Evolutionary conservation across 352 stramenopile species (phyloP).

Genomic region (Blastocystis sp.): DNA sequence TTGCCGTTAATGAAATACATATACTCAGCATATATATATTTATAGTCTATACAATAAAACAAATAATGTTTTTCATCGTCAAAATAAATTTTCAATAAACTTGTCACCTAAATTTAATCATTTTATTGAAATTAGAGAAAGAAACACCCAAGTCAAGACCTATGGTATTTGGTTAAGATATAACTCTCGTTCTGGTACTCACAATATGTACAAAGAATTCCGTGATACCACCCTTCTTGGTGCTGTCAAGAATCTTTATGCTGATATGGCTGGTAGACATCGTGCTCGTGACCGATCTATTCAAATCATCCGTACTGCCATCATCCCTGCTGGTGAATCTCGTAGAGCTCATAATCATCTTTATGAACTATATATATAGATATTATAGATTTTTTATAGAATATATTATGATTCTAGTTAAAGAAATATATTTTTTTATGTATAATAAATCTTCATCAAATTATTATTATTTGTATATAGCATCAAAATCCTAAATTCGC

Average conservation of each 20-base stretch:
- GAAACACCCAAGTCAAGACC: slow-evolving; percentile 96
- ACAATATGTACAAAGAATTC: slow-evolving; percentile 99
- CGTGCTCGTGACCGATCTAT: slow-evolving; percentile 34
- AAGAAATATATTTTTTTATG: too few species aligned
- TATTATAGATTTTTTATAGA: too few species aligned
- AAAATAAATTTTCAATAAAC: too few species aligned
- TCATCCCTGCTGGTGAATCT: slow-evolving; percentile 5
- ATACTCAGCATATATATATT: too few species aligned
- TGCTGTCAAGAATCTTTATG: slow-evolving; percentile 85
- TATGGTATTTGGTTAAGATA: slow-evolving; percentile 99
- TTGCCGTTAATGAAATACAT: slow-evolving; percentile 87
- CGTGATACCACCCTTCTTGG: slow-evolving; percentile 83
- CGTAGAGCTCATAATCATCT: slow-evolving; percentile 29
- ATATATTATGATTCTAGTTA: too few species aligned
- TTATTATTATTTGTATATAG: too few species aligned
- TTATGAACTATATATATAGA: too few species aligned
- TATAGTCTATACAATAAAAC: too few species aligned
- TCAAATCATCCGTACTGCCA: slow-evolving; percentile 36
- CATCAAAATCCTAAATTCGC: slow-evolving; percentile 30
- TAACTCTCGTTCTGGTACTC: slow-evolving; percentile 91
- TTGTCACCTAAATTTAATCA: too few species aligned
- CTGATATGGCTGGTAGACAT: slow-evolving; percentile 53
- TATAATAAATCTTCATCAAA: too few species aligned
- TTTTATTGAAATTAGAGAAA: too few species aligned
- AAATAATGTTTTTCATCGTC: too few species aligned